Evolutionary conservation across 805 yeast species (phyloP), one percentile per base, ranked within the genome.

Genomic region (Candida manassasensis): DNA sequence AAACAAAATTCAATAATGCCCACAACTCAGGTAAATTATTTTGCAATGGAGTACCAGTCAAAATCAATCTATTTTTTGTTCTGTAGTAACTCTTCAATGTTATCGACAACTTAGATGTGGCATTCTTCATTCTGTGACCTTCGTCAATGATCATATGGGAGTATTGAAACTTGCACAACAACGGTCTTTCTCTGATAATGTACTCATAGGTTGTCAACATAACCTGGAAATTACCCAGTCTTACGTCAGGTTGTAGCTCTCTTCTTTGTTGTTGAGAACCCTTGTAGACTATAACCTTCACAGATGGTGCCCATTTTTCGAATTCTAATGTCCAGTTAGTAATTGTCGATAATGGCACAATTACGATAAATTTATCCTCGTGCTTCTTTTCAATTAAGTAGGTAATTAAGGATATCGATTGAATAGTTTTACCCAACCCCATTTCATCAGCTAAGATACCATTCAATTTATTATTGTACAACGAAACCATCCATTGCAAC

Each of bases 131-230:
- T 62, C 94, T 71, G 59, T 84, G 95, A 58, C 95, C 95, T 69
- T 84, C 95, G 67, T 84, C 95, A 45, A 84, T 84, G 45, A 84
- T 83, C 90, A 84, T 84, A 56, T 85, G 90, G 27, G 83, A 82
- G 79, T 89, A 84, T 43, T 74, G 74, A 46, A 81, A 75, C 49
- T 80, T 81, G 19, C 79, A 61, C 48, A 84, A 63, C 14, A 84
- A 51, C 4, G 88, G 81, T 43, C 86, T 74, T 52, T 84, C 95
- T 50, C 82, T 73, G 44, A 84, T 82, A 44, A 84, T 77, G 51
- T 84, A 84, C 59, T 84, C 95, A 52, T 79, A 84, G 3, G 95
- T 84, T 2, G 95, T 84, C 51, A 84, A 68, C 40, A 84, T 56
- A 9, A 84, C 88, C 41, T 81, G 83, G 62, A 84, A 84, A 47